These are phyloP conservation scores for Wickerhamomyces alni DNA, from an alignment of 805 yeast genomes.

Conservation along the genomic window DNA sequence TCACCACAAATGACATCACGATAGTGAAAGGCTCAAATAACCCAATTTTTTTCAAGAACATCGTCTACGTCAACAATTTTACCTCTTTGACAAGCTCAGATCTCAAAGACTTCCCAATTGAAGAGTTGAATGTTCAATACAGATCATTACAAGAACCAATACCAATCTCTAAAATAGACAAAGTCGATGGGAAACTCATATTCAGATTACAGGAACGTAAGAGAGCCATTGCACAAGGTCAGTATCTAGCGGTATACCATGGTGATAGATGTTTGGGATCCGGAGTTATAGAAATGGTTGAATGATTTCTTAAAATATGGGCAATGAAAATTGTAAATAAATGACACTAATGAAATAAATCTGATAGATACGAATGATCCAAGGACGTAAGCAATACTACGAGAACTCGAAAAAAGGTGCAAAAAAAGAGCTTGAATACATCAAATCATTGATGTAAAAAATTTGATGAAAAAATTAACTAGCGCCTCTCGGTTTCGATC, in stretches of 20 bases:
- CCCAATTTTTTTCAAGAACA: slow-evolving; percentile 43
- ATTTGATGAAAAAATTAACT: slow-evolving; percentile 33
- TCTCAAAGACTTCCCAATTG: slow-evolving; percentile 5
- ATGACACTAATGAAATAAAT: too few relatives aligned
- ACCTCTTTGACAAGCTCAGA: slow-evolving; percentile 12
- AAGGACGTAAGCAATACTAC: too few relatives aligned
- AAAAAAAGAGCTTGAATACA: too few relatives aligned
- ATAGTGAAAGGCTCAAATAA: slow-evolving; percentile 70
- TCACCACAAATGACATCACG: slow-evolving; percentile 61
- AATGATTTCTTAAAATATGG: not conserved
- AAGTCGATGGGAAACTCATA: slow-evolving; percentile 12
- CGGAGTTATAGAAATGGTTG: slow-evolving; percentile 31
- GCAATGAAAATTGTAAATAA: too few relatives aligned
- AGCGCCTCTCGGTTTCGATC: slow-evolving; percentile 97
- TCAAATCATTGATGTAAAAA: too few relatives aligned
- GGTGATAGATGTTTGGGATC: slow-evolving; percentile 65
- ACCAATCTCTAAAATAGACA: slow-evolving; percentile 24
- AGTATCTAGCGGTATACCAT: slow-evolving; percentile 68
- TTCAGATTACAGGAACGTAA: slow-evolving; percentile 40
- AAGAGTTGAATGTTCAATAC: slow-evolving; percentile 48
- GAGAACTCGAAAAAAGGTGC: too few relatives aligned
- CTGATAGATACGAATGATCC: too few relatives aligned
- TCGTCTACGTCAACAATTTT: slow-evolving; percentile 36
- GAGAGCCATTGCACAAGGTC: slow-evolving; percentile 88
- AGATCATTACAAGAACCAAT: slow-evolving; percentile 68